Evolutionary conservation across 148 eudicot genomes (phyloP), one percentile per base, ranked within the genome.

Genomic region (Silene conica): DNA sequence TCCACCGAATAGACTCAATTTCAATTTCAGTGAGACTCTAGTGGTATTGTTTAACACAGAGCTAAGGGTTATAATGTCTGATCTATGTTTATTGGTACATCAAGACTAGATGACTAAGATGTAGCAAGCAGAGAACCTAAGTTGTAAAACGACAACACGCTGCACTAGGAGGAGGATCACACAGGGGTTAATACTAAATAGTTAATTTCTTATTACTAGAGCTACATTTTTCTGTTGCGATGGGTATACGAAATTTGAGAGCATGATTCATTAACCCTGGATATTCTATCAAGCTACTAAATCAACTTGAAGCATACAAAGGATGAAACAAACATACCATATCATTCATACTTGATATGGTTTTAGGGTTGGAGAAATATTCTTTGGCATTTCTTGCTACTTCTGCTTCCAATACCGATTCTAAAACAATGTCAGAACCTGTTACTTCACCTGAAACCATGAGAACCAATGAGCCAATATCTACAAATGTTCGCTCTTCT

Each of bases 321-420:
- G 22, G 21, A 38, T 50, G 69, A 41, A 66, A n/a, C 2, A 7
- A 67, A 38, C 70, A 67, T 67, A 67, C 70, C 1, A 13, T 18
- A 50, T 82, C 74, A 86, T 50, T 84, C 86, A 31, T 3, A 11
- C 59, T 88, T 84, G 76, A 82, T 81, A 74, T 88, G 86, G 78
- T 84, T 86, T 76, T 87, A 87, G 18, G 93, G 89, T 77, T 86
- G 91, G 88, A 80, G 68, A 89, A 91, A 69, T 85, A 94, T 6
- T 87, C 93, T 83, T 94, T 94, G 25, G 97, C 97, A 83, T 86
- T 91, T 22, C 85, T 85, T 65, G 98, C 98, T 85, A 94, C 98
- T 74, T 94, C 97, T 73, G 97, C 91, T 83, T 91, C 98, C 74
- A 94, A 73, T 18, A 94, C 79, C 18, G 98, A 92, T 81, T 94